These are phyloP conservation scores for Panus rudis DNA, from an alignment of 768 basidiomycete genomes.

Conservation along the genomic window DNA sequence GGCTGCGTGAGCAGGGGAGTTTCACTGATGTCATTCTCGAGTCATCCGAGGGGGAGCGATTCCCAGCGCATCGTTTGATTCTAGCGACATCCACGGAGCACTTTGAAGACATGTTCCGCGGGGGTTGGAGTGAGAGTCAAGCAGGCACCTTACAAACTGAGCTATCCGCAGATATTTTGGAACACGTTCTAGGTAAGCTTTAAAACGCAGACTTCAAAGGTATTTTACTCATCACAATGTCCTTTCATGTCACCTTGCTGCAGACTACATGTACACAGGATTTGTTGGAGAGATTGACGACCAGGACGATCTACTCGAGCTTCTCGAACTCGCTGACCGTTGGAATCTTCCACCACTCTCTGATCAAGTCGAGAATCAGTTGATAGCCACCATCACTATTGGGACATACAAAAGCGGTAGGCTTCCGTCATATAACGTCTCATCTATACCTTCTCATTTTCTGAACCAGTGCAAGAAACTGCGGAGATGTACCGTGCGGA, in stretches of 20 bases:
- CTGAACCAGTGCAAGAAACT: conserved; percentile 17
- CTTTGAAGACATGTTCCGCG: conserved; percentile 26
- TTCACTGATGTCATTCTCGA: conserved; percentile 34
- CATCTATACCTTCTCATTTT: not conserved
- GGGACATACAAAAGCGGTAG: conserved; percentile 23
- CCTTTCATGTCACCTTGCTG: not conserved
- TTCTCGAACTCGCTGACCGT: conserved; percentile 15
- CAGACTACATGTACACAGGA: conserved; percentile 30
- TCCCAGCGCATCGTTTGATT: conserved; percentile 35
- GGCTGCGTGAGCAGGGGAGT: conserved; percentile 24
- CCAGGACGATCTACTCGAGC: conserved; percentile 18
- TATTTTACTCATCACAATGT: not conserved
- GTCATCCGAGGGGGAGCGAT: conserved; percentile 14
- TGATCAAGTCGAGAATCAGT: conserved; percentile 22
- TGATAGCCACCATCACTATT: conserved; percentile 22
- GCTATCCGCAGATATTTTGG: conserved; percentile 15
- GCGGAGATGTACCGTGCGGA: conserved; percentile 17
- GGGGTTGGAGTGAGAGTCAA: conserved; percentile 18
- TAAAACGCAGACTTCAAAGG: not conserved
- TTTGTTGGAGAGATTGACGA: conserved; percentile 8
- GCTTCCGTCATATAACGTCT: conserved; percentile 5
- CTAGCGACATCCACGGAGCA: conserved; percentile 28
- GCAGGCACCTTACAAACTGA: conserved; percentile 7
- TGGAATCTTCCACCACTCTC: conserved; percentile 15
- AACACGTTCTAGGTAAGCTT: conserved; percentile 24